These are phyloP conservation scores for Coemansia sp. DNA, from an alignment of 192 early-diverging fungal species.

Conservation along the genomic window DNA sequence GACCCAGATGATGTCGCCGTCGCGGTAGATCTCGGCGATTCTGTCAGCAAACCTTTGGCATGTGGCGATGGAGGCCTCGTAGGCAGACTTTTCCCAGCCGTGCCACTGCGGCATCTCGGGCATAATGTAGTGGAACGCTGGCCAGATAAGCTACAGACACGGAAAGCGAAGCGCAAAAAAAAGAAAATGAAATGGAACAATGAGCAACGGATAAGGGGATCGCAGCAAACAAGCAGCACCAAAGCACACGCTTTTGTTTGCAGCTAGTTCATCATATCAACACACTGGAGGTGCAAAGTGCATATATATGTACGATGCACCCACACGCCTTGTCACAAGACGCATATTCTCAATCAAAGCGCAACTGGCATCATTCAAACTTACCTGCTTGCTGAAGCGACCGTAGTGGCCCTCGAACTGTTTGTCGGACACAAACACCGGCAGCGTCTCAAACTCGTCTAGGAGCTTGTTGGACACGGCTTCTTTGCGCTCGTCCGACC, in stretches of 20 bases:
- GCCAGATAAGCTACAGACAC: slow-evolving; percentile 82
- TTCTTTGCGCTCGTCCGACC: slow-evolving; percentile 61
- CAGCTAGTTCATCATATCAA: background rate
- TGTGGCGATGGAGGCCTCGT: slow-evolving; percentile 81
- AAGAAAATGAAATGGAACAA: background rate
- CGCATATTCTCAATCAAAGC: background rate
- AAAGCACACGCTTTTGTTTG: background rate
- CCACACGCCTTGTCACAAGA: slow-evolving; percentile 11
- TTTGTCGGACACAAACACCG: slow-evolving; percentile 78
- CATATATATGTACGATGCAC: background rate
- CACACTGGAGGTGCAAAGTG: background rate
- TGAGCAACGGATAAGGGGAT: background rate
- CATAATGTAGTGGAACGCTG: slow-evolving; percentile 94
- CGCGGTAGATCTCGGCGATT: slow-evolving; percentile 74
- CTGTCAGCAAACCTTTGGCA: slow-evolving; percentile 85
- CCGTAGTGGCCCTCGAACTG: slow-evolving; percentile 92
- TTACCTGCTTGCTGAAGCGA: slow-evolving; percentile 90
- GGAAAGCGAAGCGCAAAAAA: background rate
- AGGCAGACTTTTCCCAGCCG: slow-evolving; percentile 76
- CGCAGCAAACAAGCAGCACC: too few species aligned
- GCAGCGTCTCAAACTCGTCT: slow-evolving; percentile 66
- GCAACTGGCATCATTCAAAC: background rate
- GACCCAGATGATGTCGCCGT: slow-evolving; percentile 93
- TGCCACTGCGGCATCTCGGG: slow-evolving; percentile 84
- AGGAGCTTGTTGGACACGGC: slow-evolving; percentile 65